phyloP scores from a whole-genome alignment of 805 yeast genomes.

The Pichia exigua region DNA sequence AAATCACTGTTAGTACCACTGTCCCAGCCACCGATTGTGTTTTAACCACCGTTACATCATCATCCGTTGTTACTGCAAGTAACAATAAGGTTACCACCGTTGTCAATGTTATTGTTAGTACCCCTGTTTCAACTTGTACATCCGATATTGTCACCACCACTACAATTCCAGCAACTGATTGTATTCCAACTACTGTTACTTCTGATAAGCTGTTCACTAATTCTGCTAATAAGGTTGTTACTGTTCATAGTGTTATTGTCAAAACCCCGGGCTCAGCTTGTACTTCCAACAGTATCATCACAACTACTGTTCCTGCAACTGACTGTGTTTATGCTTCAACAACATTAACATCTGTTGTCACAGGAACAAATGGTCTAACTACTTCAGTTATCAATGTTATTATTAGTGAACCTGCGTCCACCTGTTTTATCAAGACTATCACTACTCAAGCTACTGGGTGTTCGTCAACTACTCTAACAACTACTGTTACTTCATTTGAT shows the following conservation, averaged over 20 bases:
- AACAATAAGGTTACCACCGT: not conserved
- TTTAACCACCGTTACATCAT: not conserved
- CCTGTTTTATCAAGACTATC: not conserved
- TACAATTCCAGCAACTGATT: not conserved
- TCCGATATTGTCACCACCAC: not conserved
- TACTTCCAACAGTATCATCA: not conserved
- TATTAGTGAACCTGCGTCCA: not conserved
- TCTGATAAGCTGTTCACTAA: not conserved
- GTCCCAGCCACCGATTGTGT: conserved; percentile 1
- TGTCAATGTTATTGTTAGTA: not conserved
- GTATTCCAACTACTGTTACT: not conserved
- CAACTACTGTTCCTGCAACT: not conserved
- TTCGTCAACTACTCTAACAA: not conserved
- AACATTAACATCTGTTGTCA: not conserved
- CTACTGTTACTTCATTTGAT: not conserved
- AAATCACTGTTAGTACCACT: not conserved
- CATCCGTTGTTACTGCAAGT: not conserved
- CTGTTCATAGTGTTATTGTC: not conserved
- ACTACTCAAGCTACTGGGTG: not conserved
- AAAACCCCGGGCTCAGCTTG: not conserved
- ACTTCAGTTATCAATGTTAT: not conserved
- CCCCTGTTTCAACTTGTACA: not conserved
- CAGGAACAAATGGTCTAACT: not conserved
- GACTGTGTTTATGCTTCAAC: not conserved
- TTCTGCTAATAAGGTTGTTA: not conserved